phyloP scores from a whole-genome alignment of 345 rosid species.

The Eutrema heterophyllum region DNA sequence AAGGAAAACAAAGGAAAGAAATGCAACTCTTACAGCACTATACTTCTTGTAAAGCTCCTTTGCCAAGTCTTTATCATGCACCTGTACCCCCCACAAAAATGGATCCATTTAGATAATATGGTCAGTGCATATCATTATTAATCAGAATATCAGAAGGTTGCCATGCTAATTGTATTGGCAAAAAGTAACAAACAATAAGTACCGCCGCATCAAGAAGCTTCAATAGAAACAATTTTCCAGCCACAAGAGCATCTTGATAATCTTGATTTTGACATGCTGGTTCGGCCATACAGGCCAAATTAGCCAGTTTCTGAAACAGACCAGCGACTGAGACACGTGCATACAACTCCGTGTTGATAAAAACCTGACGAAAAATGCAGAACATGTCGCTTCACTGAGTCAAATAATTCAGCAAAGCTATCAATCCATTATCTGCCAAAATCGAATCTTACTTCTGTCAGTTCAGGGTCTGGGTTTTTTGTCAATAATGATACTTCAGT shows the following conservation, averaged over 20 bases:
- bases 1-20: neutral
- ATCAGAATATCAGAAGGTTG: neutral
- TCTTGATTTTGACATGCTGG: conserved; percentile 44
- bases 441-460: conserved; percentile 66
- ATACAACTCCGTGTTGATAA: conserved; percentile 87
- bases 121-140: neutral
- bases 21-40: conserved; percentile 62
- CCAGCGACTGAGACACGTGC: conserved; percentile 92
- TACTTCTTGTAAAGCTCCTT: conserved; percentile 93
- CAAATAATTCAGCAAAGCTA: neutral
- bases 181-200: conserved; percentile 16
- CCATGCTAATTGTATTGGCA: neutral
- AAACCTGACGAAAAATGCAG: conserved; percentile 46
- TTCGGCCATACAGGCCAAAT: conserved; percentile 45
- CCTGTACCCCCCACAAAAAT: conserved; percentile 38
- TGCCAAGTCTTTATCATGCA: conserved; percentile 77
- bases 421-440: neutral
- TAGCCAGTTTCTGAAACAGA: conserved; percentile 66
- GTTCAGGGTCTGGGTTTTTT: conserved; percentile 62
- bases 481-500: conserved; percentile 72
- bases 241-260: conserved; percentile 49
- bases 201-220: conserved; percentile 92
- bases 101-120: conserved; percentile 5
- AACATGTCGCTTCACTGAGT: conserved; percentile 6
- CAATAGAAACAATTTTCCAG: conserved; percentile 76